phyloP scores from a whole-genome alignment of 768 basidiomycete genomes.

The Hygrophorus pudorinus region DNA sequence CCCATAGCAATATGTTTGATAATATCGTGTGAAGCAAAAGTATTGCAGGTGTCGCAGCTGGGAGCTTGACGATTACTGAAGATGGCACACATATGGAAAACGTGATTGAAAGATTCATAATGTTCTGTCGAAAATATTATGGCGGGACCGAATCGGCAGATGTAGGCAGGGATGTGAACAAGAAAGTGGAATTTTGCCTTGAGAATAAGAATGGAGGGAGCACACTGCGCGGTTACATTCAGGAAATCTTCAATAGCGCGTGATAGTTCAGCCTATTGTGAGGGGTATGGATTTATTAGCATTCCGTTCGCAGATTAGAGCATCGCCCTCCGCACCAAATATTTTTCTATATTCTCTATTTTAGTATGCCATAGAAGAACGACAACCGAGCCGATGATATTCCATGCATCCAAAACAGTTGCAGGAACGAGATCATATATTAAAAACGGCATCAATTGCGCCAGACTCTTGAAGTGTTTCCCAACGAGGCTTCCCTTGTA shows the following conservation, averaged over 20 bases:
- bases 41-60: conserved; percentile 23
- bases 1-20: too few relatives aligned
- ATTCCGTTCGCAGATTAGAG: too few relatives aligned
- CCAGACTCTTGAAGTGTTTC: conserved; percentile 19
- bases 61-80: too few relatives aligned
- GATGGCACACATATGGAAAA: conserved; percentile 27
- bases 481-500: conserved; percentile 22
- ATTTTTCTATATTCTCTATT: conserved; percentile 14
- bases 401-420: conserved; percentile 14
- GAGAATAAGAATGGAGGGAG: conserved; percentile 15
- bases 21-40: conserved; percentile 18
- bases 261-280: conserved; percentile 11
- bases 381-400: conserved; percentile 12
- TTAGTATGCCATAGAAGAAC: too few relatives aligned
- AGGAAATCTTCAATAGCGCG: conserved; percentile 15
- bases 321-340: conserved; percentile 20
- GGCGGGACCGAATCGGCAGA: conserved; percentile 23
- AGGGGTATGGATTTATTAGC: too few relatives aligned
- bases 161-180: too few relatives aligned
- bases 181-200: too few relatives aligned
- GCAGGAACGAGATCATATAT: conserved; percentile 17
- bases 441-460: conserved; percentile 20
- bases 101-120: conserved; percentile 29
- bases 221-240: conserved; percentile 11
- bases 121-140: conserved; percentile 25